These are phyloP conservation scores for Chalciporus pseudorubinellus DNA, from an alignment of 768 basidiomycete species.

Conservation along the genomic window DNA sequence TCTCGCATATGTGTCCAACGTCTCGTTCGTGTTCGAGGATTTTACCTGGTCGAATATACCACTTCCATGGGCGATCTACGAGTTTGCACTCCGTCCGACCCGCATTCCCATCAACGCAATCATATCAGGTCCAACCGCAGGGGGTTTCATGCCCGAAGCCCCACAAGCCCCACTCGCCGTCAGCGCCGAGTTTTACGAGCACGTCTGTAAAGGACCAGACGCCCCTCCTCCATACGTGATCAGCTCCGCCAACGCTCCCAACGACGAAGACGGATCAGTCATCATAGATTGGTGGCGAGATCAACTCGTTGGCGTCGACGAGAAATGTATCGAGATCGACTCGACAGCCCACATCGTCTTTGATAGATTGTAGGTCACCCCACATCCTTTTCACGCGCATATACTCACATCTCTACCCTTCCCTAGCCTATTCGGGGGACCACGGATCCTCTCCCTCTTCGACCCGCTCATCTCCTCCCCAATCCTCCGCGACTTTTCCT, in stretches of 20 bases:
- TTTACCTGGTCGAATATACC: slow-evolving; percentile 58
- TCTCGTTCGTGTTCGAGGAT: slow-evolving; percentile 62
- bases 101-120: slow-evolving; percentile 59
- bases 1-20: slow-evolving; percentile 47
- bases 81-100: slow-evolving; percentile 49
- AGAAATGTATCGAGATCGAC: slow-evolving; percentile 46
- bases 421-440: slow-evolving; percentile 45
- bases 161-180: slow-evolving; percentile 36
- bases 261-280: slow-evolving; percentile 37
- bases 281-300: slow-evolving; percentile 53
- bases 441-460: slow-evolving; percentile 42
- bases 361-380: slow-evolving; percentile 44
- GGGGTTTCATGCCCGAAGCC: slow-evolving; percentile 37
- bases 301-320: slow-evolving; percentile 34
- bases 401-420: neutral
- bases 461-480: slow-evolving; percentile 46
- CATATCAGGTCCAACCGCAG: slow-evolving; percentile 54
- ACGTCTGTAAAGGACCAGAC: slow-evolving; percentile 42
- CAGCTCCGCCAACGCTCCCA: slow-evolving; percentile 36
- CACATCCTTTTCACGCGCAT: no score
- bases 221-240: slow-evolving; percentile 30
- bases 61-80: slow-evolving; percentile 53
- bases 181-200: slow-evolving; percentile 48
- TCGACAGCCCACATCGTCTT: slow-evolving; percentile 42
- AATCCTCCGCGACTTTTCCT: slow-evolving; percentile 47